These are phyloP conservation scores for Tricladium varicosporioides DNA, from an alignment of 2,329 filamentous ascomycete species.

Conservation along the genomic window DNA sequence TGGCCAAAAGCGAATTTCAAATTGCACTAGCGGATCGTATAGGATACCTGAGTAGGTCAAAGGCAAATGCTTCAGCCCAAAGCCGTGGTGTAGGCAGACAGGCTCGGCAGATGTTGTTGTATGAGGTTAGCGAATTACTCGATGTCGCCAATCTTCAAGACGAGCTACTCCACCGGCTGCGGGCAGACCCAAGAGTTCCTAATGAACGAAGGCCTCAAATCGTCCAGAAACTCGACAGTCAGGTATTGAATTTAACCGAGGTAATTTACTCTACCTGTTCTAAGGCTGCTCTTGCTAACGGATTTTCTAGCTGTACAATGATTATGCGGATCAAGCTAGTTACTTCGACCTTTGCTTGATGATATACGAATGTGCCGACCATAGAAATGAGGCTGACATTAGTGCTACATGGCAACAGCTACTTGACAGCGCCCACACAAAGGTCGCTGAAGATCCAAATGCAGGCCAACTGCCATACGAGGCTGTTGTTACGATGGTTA, in stretches of 20 bases:
- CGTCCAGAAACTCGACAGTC: slow-evolving; percentile 68
- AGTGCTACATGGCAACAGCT: slow-evolving; percentile 80
- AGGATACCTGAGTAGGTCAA: slow-evolving; percentile 83
- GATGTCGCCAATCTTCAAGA: slow-evolving; percentile 96
- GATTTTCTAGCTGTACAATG: slow-evolving; percentile 73
- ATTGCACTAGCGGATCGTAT: slow-evolving; percentile 84
- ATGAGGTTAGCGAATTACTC: slow-evolving; percentile 80
- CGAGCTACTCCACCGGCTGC: slow-evolving; percentile 78
- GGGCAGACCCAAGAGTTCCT: slow-evolving; percentile 67
- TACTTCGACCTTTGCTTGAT: slow-evolving; percentile 93
- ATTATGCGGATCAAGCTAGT: slow-evolving; percentile 83
- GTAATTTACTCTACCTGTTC: slow-evolving; percentile 49
- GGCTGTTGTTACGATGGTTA: slow-evolving; percentile 61
- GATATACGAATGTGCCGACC: slow-evolving; percentile 89
- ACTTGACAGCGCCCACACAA: slow-evolving; percentile 66
- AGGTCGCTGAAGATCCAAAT: slow-evolving; percentile 38
- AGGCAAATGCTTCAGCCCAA: slow-evolving; percentile 85
- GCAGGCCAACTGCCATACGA: slow-evolving; percentile 63
- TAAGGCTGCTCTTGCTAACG: slow-evolving; percentile 18
- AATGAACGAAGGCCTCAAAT: slow-evolving; percentile 63
- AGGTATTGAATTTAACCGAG: slow-evolving; percentile 71
- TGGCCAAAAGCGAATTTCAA: slow-evolving; percentile 79
- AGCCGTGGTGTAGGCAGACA: slow-evolving; percentile 75
- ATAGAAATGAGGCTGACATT: slow-evolving; percentile 84
- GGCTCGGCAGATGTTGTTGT: slow-evolving; percentile 78